Percentiles rank a stretch among this genome's conserved stretches.
Conservation (phyloP, 495 filamentous ascomycete species). For the Annulohypoxylon moriforme region DNA sequence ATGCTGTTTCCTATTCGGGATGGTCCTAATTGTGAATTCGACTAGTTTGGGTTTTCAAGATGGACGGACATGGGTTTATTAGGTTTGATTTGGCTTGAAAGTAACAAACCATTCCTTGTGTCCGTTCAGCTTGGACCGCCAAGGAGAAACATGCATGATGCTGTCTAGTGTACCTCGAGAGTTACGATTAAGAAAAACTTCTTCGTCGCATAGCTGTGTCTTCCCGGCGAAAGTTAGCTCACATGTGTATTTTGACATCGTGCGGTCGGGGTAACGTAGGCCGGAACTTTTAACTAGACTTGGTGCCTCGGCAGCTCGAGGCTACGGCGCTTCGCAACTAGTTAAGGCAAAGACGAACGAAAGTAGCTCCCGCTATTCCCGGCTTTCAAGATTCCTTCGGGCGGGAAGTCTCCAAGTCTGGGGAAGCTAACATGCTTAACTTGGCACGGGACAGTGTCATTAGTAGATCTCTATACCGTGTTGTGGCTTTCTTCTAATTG, state of each 20-base stretch:
- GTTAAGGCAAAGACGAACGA: conserved; percentile 12
- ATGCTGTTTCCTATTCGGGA: conserved; percentile 28
- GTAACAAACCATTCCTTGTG: conserved; percentile 14
- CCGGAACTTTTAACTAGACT: conserved; percentile 19
- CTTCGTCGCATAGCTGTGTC: conserved; percentile 22
- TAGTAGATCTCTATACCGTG: conserved; percentile 16
- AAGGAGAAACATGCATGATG: conserved; percentile 13
- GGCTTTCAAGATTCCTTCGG: conserved; percentile 29
- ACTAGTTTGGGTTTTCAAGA: conserved; percentile 8
- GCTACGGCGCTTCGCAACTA: conserved; percentile 20
- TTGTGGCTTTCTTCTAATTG: conserved; percentile 20
- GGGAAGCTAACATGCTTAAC: conserved; percentile 27
- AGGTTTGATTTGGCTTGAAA: conserved; percentile 2
- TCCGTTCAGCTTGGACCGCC: conserved; percentile 15
- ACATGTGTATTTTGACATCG: conserved; percentile 32
- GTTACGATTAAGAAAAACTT: conserved; percentile 22
- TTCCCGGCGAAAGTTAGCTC: conserved; percentile 29
- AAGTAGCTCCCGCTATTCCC: conserved; percentile 38
- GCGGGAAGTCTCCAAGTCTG: conserved; percentile 33
- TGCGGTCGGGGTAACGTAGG: conserved; percentile 2
- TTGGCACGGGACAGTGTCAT: conserved; percentile 32
- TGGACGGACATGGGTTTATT: conserved; percentile 8
- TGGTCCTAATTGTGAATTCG: conserved; percentile 1
- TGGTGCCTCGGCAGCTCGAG: conserved; percentile 34
- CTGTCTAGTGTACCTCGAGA: conserved; percentile 10